These are phyloP conservation scores for Penicillium lividum DNA, from an alignment of 495 filamentous ascomycete genomes.

Conservation along the genomic window DNA sequence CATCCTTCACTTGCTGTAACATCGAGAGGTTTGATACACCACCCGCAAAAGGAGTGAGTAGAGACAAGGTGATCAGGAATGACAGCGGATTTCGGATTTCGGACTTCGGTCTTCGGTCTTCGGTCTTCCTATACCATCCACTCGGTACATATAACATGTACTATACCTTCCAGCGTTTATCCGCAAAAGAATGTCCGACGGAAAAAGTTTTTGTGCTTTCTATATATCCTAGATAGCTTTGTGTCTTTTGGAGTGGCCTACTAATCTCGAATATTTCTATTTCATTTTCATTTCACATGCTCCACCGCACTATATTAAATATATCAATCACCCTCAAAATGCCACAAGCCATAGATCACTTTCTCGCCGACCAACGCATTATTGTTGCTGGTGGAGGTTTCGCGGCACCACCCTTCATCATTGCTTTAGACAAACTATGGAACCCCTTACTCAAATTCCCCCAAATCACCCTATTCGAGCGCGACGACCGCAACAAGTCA, in stretches of 20 bases:
- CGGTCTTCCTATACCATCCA: no score
- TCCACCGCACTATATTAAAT: not conserved
- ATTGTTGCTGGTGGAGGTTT: slow-evolving; percentile 19
- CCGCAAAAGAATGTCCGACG: not conserved
- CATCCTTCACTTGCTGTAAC: no score
- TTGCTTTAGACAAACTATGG: slow-evolving; percentile 17
- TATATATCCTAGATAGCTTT: not conserved
- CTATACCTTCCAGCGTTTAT: not conserved
- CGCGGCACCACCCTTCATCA: slow-evolving; percentile 14
- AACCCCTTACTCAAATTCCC: slow-evolving; percentile 8
- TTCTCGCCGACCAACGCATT: slow-evolving; percentile 20
- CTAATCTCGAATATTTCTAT: no score
- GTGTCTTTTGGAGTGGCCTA: no score
- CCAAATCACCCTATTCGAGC: slow-evolving; percentile 8
- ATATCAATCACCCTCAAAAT: not conserved
- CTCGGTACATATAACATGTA: not conserved
- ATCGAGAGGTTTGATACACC: no score
- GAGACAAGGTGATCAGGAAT: no score
- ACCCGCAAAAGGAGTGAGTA: no score
- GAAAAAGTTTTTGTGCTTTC: not conserved
- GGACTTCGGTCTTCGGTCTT: not conserved
- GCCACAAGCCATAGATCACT: slow-evolving; percentile 3
- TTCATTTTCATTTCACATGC: no score
- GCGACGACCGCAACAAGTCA: slow-evolving; percentile 6
- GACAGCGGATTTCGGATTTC: not conserved